A percentile compares a stretch with the other conserved stretches of the same genome.
Evolutionary conservation across 441 rosid species (phyloP).

Genomic region (Rhodomyrtus psidioides): DNA sequence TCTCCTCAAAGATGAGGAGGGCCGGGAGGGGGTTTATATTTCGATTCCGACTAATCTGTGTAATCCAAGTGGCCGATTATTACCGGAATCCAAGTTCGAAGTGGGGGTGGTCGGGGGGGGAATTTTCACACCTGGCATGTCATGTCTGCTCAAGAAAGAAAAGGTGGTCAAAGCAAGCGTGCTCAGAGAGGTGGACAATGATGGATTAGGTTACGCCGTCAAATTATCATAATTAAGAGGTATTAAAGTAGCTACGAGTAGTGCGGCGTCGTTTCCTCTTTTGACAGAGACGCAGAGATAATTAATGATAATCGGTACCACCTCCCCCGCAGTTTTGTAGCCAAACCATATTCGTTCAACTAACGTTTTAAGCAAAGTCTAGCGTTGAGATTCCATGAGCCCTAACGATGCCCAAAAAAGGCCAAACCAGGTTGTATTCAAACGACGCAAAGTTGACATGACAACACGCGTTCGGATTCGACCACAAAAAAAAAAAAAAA

Average conservation of each 20-base stretch:
- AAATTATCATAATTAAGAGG: not conserved
- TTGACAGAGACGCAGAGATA: not conserved
- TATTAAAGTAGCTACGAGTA: not conserved
- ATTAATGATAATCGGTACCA: no score
- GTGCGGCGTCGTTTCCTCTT: not conserved
- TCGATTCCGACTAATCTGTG: accelerated
- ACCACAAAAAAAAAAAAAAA: no score
- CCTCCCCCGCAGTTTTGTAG: no score
- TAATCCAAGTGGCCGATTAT: not conserved
- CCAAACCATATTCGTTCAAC: not conserved
- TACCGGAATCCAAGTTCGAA: not conserved
- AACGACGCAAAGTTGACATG: not conserved
- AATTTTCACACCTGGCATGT: not conserved
- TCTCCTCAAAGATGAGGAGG: not conserved
- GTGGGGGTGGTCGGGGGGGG: no score
- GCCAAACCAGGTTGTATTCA: not conserved
- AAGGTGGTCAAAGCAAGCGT: not conserved
- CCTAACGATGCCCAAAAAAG: not conserved
- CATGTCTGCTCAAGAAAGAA: not conserved
- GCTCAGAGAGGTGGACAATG: not conserved
- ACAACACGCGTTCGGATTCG: not conserved
- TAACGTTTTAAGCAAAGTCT: not conserved
- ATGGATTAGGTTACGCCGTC: not conserved
- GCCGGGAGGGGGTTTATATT: not conserved
- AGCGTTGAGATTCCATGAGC: not conserved